Conservation (phyloP, 441 rosid species). For the Bocquillonia castaneifolia region DNA sequence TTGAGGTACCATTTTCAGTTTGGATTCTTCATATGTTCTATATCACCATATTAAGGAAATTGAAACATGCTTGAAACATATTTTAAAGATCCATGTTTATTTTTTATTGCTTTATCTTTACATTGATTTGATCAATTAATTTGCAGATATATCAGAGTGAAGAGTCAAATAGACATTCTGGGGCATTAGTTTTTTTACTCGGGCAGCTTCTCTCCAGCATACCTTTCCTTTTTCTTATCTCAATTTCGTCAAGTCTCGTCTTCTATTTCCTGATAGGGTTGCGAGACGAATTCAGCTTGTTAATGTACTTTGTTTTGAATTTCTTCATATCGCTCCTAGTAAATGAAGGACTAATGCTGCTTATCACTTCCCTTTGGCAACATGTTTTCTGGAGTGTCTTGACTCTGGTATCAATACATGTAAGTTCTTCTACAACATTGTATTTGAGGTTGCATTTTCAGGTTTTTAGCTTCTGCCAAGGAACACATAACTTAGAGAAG, state of each 20-base stretch:
- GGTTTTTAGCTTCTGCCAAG: neutral
- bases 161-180: conserved; percentile 84
- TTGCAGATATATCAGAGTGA: conserved; percentile 77
- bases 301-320: conserved; percentile 97
- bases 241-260: conserved; percentile 92
- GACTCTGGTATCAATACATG: conserved; percentile 57
- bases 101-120: neutral
- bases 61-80: neutral
- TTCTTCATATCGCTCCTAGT: conserved; percentile 85
- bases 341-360: conserved; percentile 85
- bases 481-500: neutral
- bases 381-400: conserved; percentile 76
- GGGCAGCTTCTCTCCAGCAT: conserved; percentile 96
- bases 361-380: conserved; percentile 62
- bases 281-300: conserved; percentile 82
- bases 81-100: neutral
- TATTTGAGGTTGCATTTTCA: neutral
- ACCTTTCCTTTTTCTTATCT: conserved; percentile 90
- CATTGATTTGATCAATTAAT: conserved; percentile 10
- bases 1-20: neutral
- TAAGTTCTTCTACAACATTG: conserved; percentile 34
- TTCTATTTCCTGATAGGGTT: conserved; percentile 92
- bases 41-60: neutral
- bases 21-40: neutral
- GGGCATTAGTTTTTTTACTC: conserved; percentile 76